Percentiles rank a stretch among this genome's conserved stretches.
phyloP scores from a whole-genome alignment of 495 filamentous ascomycete species.

The Astrocystis sublimbata region DNA sequence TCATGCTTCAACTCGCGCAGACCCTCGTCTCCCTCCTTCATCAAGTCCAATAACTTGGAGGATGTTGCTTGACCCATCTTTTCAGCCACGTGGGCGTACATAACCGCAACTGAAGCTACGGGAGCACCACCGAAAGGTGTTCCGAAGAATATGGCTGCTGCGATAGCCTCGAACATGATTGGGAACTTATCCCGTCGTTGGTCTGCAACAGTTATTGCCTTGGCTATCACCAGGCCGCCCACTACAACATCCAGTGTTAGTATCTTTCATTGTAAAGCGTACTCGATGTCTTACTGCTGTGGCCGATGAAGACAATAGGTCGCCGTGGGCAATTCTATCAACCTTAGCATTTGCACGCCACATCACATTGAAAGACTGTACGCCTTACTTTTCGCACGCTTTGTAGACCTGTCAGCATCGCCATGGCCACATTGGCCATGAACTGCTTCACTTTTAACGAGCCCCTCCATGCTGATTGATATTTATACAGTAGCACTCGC shows the following conservation, averaged over 20 bases:
- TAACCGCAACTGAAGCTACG: constrained; percentile 29
- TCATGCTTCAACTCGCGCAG: constrained; percentile 36
- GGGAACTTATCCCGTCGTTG: constrained; percentile 30
- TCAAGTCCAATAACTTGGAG: constrained; percentile 36
- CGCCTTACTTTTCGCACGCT: constrained; percentile 28
- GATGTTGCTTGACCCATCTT: constrained; percentile 27
- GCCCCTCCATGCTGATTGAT: constrained; percentile 36
- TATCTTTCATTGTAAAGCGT: background rate
- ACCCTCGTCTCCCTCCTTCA: constrained; percentile 34
- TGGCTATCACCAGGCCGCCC: constrained; percentile 62
- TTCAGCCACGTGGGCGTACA: constrained; percentile 33
- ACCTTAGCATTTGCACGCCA: constrained; percentile 4
- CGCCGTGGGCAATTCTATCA: constrained; percentile 46
- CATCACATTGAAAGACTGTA: background rate
- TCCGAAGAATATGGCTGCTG: constrained; percentile 38
- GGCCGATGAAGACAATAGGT: constrained; percentile 66
- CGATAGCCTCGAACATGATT: constrained; percentile 39
- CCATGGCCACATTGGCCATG: constrained; percentile 35
- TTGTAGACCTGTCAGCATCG: constrained; percentile 29
- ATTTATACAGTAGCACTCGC: constrained; percentile 33
- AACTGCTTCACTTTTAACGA: constrained; percentile 37
- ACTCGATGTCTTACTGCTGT: constrained; percentile 42
- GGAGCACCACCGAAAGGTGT: constrained; percentile 39
- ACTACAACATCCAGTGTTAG: constrained; percentile 26
- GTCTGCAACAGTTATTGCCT: constrained; percentile 38